phyloP scores from a whole-genome alignment of 768 basidiomycete genomes.

The Suillus subluteus region DNA sequence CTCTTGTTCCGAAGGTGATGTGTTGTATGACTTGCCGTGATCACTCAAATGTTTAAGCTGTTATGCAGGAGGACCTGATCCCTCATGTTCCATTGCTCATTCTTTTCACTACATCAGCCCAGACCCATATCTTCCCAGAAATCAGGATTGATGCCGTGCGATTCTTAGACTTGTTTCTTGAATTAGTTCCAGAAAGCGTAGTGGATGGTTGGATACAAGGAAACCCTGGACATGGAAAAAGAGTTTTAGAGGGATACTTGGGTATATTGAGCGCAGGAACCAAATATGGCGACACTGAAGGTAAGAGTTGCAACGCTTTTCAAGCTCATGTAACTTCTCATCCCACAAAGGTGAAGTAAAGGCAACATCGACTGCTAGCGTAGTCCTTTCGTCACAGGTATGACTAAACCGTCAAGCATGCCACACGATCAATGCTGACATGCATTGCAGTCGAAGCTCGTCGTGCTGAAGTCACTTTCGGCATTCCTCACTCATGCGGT shows the following conservation, averaged over 20 bases:
- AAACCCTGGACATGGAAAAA: conserved; percentile 55
- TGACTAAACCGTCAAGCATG: conserved; percentile 9
- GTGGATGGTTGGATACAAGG: conserved; percentile 67
- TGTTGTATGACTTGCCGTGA: not conserved
- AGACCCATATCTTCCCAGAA: conserved; percentile 95
- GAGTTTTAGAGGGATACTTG: conserved; percentile 79
- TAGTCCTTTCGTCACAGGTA: conserved; percentile 68
- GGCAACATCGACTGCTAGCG: conserved; percentile 65
- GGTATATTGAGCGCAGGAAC: conserved; percentile 75
- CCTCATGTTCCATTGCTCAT: conserved; percentile 80
- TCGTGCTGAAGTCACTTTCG: conserved; percentile 73
- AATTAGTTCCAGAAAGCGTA: conserved; percentile 67
- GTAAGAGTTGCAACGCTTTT: conserved; percentile 33
- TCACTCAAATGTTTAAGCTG: conserved; percentile 14
- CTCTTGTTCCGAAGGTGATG: conserved; percentile 59
- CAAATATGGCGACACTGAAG: conserved; percentile 59
- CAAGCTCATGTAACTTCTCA: conserved; percentile 5
- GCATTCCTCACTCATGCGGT: conserved; percentile 62
- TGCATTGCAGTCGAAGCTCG: conserved; percentile 67
- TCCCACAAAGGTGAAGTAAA: conserved; percentile 28
- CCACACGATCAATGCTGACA: conserved; percentile 11
- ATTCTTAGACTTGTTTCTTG: conserved; percentile 75
- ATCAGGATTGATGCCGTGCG: conserved; percentile 89
- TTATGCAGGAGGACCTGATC: conserved; percentile 59
- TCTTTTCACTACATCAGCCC: conserved; percentile 86